Base-by-base conservation (phyloP, 805 yeast species). In the Kodamaea laetipori region DNA sequence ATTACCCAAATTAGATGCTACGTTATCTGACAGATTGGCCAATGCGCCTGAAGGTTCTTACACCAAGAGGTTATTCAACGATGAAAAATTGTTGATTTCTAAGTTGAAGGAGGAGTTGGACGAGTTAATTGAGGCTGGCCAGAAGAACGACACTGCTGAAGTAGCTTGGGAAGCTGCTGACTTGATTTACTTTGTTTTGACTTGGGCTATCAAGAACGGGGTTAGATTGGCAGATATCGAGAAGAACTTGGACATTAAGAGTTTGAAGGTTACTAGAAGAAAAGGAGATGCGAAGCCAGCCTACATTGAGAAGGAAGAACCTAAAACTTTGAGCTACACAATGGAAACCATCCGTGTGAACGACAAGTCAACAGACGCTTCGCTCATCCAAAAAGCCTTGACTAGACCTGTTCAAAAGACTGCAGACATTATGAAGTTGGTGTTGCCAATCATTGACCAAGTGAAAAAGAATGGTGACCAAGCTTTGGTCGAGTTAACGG, bases 81-180 rank as follows among this genome's bases (percentile, higher is more conserved):
- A 94, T 66, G 81, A 80, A 31, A 75, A 73, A 18, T 72, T 94
- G 40, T 74, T 94, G 53, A 71, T 76, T 44, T 97, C 98, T 18
- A 88, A 94, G 73, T 84, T 94, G 67, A 81, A 82, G 63, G 99
- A 94, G 69, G 99, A 94, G 67, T 95, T 97, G 34, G 97, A 92
- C 57, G 99, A 94, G 66, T 78, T 94, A 49, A 81, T 90, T 24
- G 97, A 90, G 46, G 98, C 99, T 12, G 73, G 73, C 10, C 49
- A 57, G 55, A 44, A 56, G 21, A 53, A 52, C 9, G 58, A 57
- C 37, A 55, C 52, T 37, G 55, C 59, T 24, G 72, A 92, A 45
- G 77, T 89, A 43, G 85, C 98, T 0, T 94, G 97, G 97, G 99
- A 94, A 69, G 92, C 95, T 41, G 99, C 99, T 6, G 99, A 94